Evolutionary conservation across 306 rosid genomes (phyloP).

Genomic region (Pyrus pyrifolia): DNA sequence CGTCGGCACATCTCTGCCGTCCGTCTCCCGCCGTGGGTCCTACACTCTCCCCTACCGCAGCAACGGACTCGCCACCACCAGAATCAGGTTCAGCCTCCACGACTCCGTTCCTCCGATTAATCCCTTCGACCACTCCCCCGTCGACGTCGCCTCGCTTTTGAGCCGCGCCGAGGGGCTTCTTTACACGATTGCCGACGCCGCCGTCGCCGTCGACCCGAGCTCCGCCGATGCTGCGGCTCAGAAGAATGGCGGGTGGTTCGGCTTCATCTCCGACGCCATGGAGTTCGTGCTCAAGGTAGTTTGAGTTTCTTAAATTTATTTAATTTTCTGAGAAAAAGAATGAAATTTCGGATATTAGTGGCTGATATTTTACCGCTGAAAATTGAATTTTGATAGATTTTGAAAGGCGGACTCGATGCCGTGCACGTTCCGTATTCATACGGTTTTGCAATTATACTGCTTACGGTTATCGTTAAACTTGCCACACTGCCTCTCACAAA

Average conservation of each 20-base stretch:
- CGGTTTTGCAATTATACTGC: slow-evolving; percentile 93
- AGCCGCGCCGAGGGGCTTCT: slow-evolving; percentile 64
- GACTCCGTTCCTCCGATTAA: slow-evolving; percentile 63
- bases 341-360: not conserved
- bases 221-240: slow-evolving; percentile 50
- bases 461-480: slow-evolving; percentile 72
- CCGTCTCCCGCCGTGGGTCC: slow-evolving; percentile 44
- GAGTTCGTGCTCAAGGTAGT: slow-evolving; percentile 84
- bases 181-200: slow-evolving; percentile 86
- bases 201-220: slow-evolving; percentile 52
- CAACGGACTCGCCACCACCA: slow-evolving; percentile 38
- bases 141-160: slow-evolving; percentile 37
- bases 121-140: slow-evolving; percentile 19
- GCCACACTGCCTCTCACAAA: slow-evolving; percentile 86
- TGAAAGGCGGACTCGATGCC: slow-evolving; percentile 71
- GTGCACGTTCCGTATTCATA: slow-evolving; percentile 89
- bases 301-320: not conserved
- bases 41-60: slow-evolving; percentile 35
- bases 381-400: slow-evolving; percentile 69
- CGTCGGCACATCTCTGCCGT: slow-evolving; percentile 57
- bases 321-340: not conserved
- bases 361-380: not conserved
- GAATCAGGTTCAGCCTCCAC: slow-evolving; percentile 72
- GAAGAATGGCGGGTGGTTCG: slow-evolving; percentile 94
- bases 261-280: slow-evolving; percentile 86